phyloP scores from a whole-genome alignment of 805 yeast genomes.

The Candida insectalens region DNA sequence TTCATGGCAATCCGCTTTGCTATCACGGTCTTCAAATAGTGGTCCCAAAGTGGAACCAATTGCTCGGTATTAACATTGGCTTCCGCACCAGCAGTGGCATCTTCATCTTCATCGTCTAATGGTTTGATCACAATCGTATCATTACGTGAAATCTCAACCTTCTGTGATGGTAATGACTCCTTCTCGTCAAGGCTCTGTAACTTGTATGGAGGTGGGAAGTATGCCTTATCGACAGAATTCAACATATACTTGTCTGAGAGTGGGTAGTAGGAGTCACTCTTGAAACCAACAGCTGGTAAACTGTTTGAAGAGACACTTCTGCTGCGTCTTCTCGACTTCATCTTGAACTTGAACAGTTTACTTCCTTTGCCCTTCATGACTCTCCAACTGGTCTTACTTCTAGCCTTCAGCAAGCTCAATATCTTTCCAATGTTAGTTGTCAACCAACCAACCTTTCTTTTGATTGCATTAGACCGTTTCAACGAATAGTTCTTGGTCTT shows the following conservation, averaged over 20 bases:
- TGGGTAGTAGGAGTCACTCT: neutral
- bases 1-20: conserved; percentile 20
- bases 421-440: conserved; percentile 3
- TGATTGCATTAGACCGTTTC: conserved; percentile 23
- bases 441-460: conserved; percentile 22
- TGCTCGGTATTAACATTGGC: conserved; percentile 5
- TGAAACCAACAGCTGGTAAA: neutral
- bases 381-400: conserved; percentile 13
- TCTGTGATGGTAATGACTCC: neutral
- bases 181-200: neutral
- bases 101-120: neutral
- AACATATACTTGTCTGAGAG: neutral
- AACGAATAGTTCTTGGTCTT: too few species aligned
- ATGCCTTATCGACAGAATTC: neutral
- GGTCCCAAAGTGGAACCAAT: conserved; percentile 18
- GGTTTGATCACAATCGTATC: conserved; percentile 2
- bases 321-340: neutral
- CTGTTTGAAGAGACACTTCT: neutral
- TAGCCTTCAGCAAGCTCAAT: conserved; percentile 6
- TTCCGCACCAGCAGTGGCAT: conserved; percentile 1
- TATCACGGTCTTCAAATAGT: conserved; percentile 17
- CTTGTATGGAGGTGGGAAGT: conserved; percentile 1
- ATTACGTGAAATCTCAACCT: conserved; percentile 1
- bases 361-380: neutral
- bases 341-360: neutral